Evolutionary conservation across 2,329 filamentous ascomycete species (phyloP).

Genomic region (Myriangium duriaei): DNA sequence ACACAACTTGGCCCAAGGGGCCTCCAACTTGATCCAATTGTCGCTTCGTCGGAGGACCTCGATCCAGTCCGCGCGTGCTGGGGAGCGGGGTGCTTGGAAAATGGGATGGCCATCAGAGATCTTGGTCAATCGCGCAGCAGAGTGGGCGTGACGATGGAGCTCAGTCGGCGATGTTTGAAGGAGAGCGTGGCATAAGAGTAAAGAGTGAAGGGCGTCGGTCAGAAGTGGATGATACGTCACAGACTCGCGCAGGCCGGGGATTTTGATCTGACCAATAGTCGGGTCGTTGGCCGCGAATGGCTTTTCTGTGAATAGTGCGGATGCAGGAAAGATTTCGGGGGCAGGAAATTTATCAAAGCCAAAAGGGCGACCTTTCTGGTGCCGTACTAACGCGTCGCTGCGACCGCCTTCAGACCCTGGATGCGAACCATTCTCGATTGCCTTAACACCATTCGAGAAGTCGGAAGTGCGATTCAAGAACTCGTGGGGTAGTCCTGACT

Average conservation of each 20-base stretch:
- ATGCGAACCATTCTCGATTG: neutral
- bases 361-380: conserved; percentile 19
- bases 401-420: neutral
- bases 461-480: neutral
- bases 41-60: conserved; percentile 56
- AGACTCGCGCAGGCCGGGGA: conserved; percentile 42
- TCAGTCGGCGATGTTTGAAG: conserved; percentile 68
- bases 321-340: conserved; percentile 42
- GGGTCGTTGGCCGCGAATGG: conserved; percentile 30
- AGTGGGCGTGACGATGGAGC: conserved; percentile 66
- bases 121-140: conserved; percentile 62
- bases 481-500: conserved; percentile 44
- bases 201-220: conserved; percentile 62
- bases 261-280: conserved; percentile 19
- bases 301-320: conserved; percentile 57
- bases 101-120: conserved; percentile 70
- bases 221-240: conserved; percentile 73
- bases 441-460: neutral
- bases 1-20: conserved; percentile 61
- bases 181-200: conserved; percentile 68
- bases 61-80: conserved; percentile 67
- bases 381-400: conserved; percentile 34
- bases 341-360: conserved; percentile 29
- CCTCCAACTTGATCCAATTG: conserved; percentile 55
- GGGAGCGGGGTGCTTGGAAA: conserved; percentile 59